Conservation (phyloP, 768 basidiomycete species). For the Udeniomyces megalosporus region DNA sequence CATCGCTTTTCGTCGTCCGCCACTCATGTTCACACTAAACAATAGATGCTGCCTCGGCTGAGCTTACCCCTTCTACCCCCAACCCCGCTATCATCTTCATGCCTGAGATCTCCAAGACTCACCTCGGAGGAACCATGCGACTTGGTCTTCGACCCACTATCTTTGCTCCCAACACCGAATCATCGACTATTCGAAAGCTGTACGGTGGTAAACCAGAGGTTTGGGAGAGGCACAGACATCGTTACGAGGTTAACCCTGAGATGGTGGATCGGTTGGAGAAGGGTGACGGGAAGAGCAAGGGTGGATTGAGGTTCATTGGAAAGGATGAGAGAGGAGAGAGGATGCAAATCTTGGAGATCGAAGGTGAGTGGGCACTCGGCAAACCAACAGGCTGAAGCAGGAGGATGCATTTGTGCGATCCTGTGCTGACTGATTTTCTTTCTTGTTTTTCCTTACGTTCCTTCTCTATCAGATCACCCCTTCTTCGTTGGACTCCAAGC, state of each 20-base stretch:
- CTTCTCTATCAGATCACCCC: constrained; percentile 51
- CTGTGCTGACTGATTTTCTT: background rate
- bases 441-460: background rate
- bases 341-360: constrained; percentile 89
- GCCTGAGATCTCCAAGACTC: constrained; percentile 95
- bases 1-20: too few species aligned
- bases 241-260: constrained; percentile 87
- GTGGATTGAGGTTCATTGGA: constrained; percentile 55
- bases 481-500: constrained; percentile 90
- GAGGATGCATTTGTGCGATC: too few species aligned
- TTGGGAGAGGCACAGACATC: constrained; percentile 93
- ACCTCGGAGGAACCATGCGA: constrained; percentile 99
- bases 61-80: constrained; percentile 47
- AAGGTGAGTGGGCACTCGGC: constrained; percentile 38
- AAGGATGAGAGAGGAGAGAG: constrained; percentile 91
- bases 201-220: constrained; percentile 68
- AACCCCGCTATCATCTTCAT: constrained; percentile 83
- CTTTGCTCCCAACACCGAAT: constrained; percentile 53
- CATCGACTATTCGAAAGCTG: constrained; percentile 51
- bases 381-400: background rate
- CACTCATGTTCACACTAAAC: too few species aligned
- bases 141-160: constrained; percentile 94
- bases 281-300: constrained; percentile 34
- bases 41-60: constrained; percentile 73
- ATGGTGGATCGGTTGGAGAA: constrained; percentile 53